Percentiles rank a stretch among this genome's conserved stretches.
Evolutionary conservation across 1,139 yeast species (phyloP).

Genomic region (Meyerozyma smithsonii): DNA sequence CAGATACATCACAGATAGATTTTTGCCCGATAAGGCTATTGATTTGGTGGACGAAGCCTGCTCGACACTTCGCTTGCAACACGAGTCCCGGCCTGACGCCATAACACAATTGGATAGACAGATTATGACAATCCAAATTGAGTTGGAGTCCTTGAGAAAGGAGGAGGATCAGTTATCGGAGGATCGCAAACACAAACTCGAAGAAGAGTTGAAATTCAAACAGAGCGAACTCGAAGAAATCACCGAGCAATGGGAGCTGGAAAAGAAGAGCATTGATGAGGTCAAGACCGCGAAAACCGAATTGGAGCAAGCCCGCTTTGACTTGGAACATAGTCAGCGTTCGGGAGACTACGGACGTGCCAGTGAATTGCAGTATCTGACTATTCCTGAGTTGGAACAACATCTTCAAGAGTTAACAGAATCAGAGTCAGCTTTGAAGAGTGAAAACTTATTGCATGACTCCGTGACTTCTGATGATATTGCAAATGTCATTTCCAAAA

Average conservation of each 20-base stretch:
- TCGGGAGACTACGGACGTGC: constrained; percentile 85
- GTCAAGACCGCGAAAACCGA: constrained; percentile 76
- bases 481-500: constrained; percentile 82
- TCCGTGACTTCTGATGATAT: constrained; percentile 93
- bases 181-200: constrained; percentile 65
- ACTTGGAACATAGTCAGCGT: constrained; percentile 77
- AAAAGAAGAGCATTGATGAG: constrained; percentile 66
- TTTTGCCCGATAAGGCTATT: constrained; percentile 92
- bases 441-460: constrained; percentile 63
- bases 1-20: constrained; percentile 87
- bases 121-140: constrained; percentile 92
- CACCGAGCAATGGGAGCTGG: constrained; percentile 83
- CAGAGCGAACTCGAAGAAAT: constrained; percentile 61
- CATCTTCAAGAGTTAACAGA: constrained; percentile 47
- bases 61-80: constrained; percentile 88
- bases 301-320: constrained; percentile 78
- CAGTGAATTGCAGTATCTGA: constrained; percentile 81
- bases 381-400: constrained; percentile 72
- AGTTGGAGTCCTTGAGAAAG: constrained; percentile 85
- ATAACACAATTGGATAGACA: constrained; percentile 84
- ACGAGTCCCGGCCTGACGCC: constrained; percentile 94
- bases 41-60: constrained; percentile 97
- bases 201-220: constrained; percentile 59
- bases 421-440: constrained; percentile 36
- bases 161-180: constrained; percentile 83